Percentiles rank a stretch among this genome's conserved stretches.
These are phyloP conservation scores for Rosa chinensis DNA, from an alignment of 306 rosid species.

Conservation along the genomic window DNA sequence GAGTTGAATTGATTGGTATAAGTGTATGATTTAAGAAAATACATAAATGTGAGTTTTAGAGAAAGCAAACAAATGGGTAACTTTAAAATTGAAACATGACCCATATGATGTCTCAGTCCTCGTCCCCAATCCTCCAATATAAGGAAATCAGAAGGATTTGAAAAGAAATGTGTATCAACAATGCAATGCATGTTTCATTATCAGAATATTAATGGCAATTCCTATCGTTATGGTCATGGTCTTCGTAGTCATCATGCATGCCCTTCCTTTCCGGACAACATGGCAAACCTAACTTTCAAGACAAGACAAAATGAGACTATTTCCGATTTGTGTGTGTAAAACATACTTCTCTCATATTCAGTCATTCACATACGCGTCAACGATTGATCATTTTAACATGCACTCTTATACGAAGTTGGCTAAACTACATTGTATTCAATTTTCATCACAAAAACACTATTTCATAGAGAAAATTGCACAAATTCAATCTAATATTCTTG, in stretches of 20 bases:
- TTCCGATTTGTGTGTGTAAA: neutral
- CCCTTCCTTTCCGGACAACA: neutral
- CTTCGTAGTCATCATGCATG: slow-evolving; percentile 5
- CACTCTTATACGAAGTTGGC: too few relatives aligned
- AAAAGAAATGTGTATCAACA: neutral
- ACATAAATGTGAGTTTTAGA: too few relatives aligned
- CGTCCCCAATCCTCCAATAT: neutral
- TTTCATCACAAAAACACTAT: too few relatives aligned
- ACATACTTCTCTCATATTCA: too few relatives aligned
- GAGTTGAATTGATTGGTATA: too few relatives aligned
- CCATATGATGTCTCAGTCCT: neutral
- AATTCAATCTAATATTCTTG: too few relatives aligned
- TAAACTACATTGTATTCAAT: too few relatives aligned
- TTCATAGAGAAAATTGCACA: too few relatives aligned
- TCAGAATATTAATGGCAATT: neutral
- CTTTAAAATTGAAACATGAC: neutral
- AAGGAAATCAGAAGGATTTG: neutral
- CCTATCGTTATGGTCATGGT: neutral
- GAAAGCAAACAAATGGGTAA: neutral
- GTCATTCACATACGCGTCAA: too few relatives aligned
- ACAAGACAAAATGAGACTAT: slow-evolving; percentile 10
- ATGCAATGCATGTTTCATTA: neutral
- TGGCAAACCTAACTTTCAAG: slow-evolving; percentile 19
- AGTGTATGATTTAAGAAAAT: too few relatives aligned
- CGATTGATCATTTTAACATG: too few relatives aligned